These are phyloP conservation scores for Suhomyces vadensis DNA, from an alignment of 805 yeast species.

Conservation along the genomic window DNA sequence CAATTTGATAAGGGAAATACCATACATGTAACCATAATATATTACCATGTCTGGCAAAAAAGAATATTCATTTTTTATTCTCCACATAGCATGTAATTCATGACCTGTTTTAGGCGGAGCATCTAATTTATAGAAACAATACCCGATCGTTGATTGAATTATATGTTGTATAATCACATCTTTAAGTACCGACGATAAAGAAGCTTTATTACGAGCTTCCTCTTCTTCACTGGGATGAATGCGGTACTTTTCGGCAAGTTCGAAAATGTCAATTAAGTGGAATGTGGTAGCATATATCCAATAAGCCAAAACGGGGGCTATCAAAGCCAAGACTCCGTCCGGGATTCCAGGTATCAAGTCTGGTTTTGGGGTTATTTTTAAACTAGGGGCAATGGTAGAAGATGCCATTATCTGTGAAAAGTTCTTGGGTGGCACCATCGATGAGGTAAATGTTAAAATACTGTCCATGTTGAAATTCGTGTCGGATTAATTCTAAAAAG, in stretches of 20 bases:
- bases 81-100: slow-evolving; percentile 51
- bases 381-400: slow-evolving; percentile 15
- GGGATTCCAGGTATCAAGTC: slow-evolving; percentile 59
- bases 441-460: not conserved
- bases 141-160: slow-evolving; percentile 76
- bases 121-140: slow-evolving; percentile 55
- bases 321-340: slow-evolving; percentile 71
- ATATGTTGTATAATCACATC: slow-evolving; percentile 87
- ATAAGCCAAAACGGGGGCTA: slow-evolving; percentile 77
- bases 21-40: slow-evolving; percentile 59
- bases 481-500: no score
- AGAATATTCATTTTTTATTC: slow-evolving; percentile 37
- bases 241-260: slow-evolving; percentile 78
- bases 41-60: slow-evolving; percentile 50
- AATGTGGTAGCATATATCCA: slow-evolving; percentile 78
- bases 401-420: slow-evolving; percentile 17
- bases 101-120: slow-evolving; percentile 52
- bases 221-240: slow-evolving; percentile 94
- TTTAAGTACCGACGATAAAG: slow-evolving; percentile 64
- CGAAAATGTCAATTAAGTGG: slow-evolving; percentile 70
- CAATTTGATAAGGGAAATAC: slow-evolving; percentile 59
- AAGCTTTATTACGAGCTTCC: slow-evolving; percentile 69
- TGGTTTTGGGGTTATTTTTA: slow-evolving; percentile 28
- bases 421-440: slow-evolving; percentile 20
- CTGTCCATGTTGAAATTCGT: slow-evolving; percentile 7